Percentiles rank a stretch among this genome's conserved stretches.
Conservation (phyloP, 2,329 filamentous ascomycete genomes). For the Macroventuria anomochaeta region DNA sequence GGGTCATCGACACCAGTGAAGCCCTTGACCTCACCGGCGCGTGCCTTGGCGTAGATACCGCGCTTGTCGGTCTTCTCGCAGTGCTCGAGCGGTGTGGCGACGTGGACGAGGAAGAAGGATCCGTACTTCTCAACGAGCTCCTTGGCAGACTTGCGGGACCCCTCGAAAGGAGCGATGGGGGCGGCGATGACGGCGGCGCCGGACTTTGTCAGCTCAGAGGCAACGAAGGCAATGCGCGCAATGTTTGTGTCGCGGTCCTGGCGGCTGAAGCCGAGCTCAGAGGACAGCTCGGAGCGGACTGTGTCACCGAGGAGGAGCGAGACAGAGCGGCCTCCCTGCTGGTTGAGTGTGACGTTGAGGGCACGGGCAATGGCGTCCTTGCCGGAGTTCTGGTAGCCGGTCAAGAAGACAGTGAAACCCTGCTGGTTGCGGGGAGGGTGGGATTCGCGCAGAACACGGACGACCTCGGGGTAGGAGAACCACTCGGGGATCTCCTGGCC, state of each 20-base stretch:
- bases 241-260: constrained; percentile 96
- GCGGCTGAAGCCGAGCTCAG: constrained; percentile 92
- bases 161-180: constrained; percentile 92
- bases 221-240: constrained; percentile 93
- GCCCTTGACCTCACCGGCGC: constrained; percentile 90
- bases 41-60: constrained; percentile 84
- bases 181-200: constrained; percentile 95
- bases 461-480: constrained; percentile 99
- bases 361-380: constrained; percentile 97
- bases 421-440: constrained; percentile 90
- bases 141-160: constrained; percentile 75
- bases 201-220: constrained; percentile 89
- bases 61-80: constrained; percentile 94
- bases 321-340: constrained; percentile 93
- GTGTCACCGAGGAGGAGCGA: constrained; percentile 95
- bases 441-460: constrained; percentile 93
- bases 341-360: constrained; percentile 95
- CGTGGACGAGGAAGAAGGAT: constrained; percentile 93
- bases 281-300: constrained; percentile 88
- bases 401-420: constrained; percentile 98
- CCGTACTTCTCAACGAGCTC: constrained; percentile 88
- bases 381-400: constrained; percentile 93
- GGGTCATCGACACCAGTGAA: constrained; percentile 99
- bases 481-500: constrained; percentile 96
- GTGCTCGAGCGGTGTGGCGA: constrained; percentile 89